Base-by-base conservation (phyloP, 371 early-diverging fungal genomes). In the Amoeboaphelidium protococcarum region DNA sequence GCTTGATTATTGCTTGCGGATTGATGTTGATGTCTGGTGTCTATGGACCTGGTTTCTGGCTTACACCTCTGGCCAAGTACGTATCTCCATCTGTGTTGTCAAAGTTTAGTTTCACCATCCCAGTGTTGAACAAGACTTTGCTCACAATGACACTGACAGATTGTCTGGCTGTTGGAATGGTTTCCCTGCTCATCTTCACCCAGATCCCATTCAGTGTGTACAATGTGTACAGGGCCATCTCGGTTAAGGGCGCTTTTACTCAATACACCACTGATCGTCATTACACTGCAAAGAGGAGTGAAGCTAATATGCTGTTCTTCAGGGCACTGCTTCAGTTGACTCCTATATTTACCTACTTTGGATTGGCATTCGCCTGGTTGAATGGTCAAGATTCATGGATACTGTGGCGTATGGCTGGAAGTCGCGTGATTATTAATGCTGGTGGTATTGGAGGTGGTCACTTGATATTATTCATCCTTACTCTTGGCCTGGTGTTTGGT, bases 401-500 rank as follows among this genome's bases (percentile, higher is more conserved):
- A n/a, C n/a, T n/a, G n/a, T n/a, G n/a, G n/a, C n/a, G n/a, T n/a
- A n/a, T n/a, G n/a, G n/a, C n/a, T n/a, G n/a, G n/a, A n/a, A n/a
- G n/a, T n/a, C n/a, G n/a, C n/a, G n/a, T n/a, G n/a, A n/a, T n/a
- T n/a, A n/a, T 62, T 61, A 23, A 54, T 58, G 58, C 25, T 74
- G 59, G 51, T 56, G 47, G 62, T 75, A 49, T 77, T 80, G 50
- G 73, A 71, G 55, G 62, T 68, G 47, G 72, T 75, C 76, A 82
- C 48, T 60, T 72, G 44, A 67, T 80, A 16, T 62, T 81, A 21
- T 82, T 73, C 51, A 61, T 72, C 22, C 48, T 77, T 21, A 72
- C 80, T 2, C 67, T 68, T 16, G 82, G 83, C 25, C 66, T 82
- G 50, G 80, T 73, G 1, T 83, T 86, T 70, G 87, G 85, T 23